phyloP scores from a whole-genome alignment of 2,329 filamentous ascomycete species.

The Thielaviopsis populi region DNA sequence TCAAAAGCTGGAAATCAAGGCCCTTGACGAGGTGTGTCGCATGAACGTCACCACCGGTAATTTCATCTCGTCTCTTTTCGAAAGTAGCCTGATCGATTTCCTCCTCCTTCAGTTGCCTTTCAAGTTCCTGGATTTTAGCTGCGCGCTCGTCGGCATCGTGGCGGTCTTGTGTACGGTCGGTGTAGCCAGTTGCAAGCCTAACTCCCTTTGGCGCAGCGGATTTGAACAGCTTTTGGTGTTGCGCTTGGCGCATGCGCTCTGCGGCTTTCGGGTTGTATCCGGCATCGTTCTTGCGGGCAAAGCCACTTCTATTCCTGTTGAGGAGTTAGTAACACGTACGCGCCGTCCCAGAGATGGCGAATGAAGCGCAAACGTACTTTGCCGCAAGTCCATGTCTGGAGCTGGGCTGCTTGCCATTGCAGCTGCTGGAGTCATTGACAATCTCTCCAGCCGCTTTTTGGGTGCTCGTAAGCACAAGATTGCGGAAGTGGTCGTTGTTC shows the following conservation, averaged over 20 bases:
- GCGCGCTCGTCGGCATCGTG: constrained; percentile 40
- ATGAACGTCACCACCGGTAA: constrained; percentile 64
- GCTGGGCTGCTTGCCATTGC: neutral
- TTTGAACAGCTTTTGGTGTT: constrained; percentile 57
- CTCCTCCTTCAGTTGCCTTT: constrained; percentile 66
- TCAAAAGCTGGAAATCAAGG: constrained; percentile 67
- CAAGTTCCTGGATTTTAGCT: constrained; percentile 58
- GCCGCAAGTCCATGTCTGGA: constrained; percentile 7
- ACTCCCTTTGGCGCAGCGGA: constrained; percentile 71
- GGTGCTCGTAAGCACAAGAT: constrained; percentile 46
- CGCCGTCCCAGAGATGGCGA: neutral
- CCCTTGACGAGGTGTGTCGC: constrained; percentile 87
- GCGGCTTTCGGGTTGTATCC: constrained; percentile 5
- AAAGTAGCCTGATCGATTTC: constrained; percentile 72
- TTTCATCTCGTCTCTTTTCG: constrained; percentile 56
- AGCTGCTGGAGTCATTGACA: neutral
- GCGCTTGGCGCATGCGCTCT: constrained; percentile 45
- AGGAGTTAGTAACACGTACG: neutral
- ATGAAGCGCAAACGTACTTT: constrained; percentile 33
- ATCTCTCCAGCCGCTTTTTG: constrained; percentile 25
- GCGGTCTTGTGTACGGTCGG: constrained; percentile 60
- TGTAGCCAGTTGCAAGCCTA: constrained; percentile 65
- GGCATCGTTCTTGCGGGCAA: constrained; percentile 27
- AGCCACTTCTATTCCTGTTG: neutral
- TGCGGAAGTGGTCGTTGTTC: constrained; percentile 93